These are phyloP conservation scores for Orobanche coerulescens DNA, from an alignment of 257 asterid genomes.

Conservation along the genomic window DNA sequence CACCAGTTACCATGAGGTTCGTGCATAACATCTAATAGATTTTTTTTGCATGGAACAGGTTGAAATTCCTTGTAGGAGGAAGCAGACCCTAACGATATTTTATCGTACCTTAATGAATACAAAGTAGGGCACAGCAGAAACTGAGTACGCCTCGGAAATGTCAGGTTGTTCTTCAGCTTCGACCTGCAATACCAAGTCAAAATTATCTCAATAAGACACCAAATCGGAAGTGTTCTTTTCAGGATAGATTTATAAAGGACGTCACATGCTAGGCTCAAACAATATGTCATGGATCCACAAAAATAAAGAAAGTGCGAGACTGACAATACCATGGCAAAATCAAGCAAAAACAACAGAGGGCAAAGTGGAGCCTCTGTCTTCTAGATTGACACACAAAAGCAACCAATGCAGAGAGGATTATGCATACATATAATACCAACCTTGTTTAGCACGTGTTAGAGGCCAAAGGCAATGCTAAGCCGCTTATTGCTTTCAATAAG, in stretches of 20 bases:
- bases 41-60: not conserved
- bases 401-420: not conserved
- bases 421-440: not conserved
- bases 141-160: conserved; percentile 75
- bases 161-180: conserved; percentile 99
- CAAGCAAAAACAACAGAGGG: not conserved
- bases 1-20: not conserved
- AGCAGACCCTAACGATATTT: not conserved
- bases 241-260: not conserved
- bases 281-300: not conserved
- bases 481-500: not conserved
- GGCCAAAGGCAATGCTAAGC: conserved; percentile 14
- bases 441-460: too few species aligned
- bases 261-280: not conserved
- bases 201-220: conserved; percentile 9
- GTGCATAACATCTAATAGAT: not conserved
- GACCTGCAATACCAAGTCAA: conserved; percentile 42
- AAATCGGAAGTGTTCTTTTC: not conserved
- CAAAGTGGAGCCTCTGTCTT: conserved; percentile 14
- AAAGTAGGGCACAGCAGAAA: conserved; percentile 87
- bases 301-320: not conserved
- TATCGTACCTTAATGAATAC: conserved; percentile 74
- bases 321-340: not conserved
- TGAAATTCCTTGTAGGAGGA: not conserved
- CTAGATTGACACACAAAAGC: not conserved